Evolutionary conservation across 2,329 filamentous ascomycete species (phyloP).

Genomic region (Chaetomiaceae sp.): DNA sequence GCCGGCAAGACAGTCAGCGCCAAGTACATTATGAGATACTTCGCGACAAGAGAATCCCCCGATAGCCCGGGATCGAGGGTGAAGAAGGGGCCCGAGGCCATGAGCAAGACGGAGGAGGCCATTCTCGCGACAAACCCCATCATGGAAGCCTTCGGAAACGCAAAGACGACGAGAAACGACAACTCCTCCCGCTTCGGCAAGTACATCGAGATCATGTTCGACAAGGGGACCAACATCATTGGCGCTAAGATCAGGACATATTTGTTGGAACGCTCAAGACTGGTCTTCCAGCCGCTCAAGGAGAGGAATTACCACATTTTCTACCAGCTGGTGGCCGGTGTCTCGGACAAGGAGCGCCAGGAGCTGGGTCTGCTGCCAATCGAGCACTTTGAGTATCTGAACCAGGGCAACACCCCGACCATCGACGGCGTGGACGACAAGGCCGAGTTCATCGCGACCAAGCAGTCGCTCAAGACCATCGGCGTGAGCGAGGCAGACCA

Average conservation of each 20-base stretch:
- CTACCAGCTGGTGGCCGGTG: conserved; percentile 91
- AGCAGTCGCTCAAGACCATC: conserved; percentile 80
- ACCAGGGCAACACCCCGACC: conserved; percentile 83
- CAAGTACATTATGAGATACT: conserved; percentile 99
- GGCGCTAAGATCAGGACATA: conserved; percentile 97
- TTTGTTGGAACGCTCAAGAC: conserved; percentile 84
- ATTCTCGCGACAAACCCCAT: conserved; percentile 98
- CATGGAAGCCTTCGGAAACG: conserved; percentile 99
- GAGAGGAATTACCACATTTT: conserved; percentile 99
- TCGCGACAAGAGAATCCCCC: conserved; percentile 92
- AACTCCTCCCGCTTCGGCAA: conserved; percentile 99
- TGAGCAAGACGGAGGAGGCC: conserved; percentile 98
- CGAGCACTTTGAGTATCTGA: conserved; percentile 92
- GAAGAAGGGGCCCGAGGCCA: conserved; percentile 70
- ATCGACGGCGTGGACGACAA: conserved; percentile 96
- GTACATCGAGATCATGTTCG: conserved; percentile 99
- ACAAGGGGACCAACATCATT: conserved; percentile 90
- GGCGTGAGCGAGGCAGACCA: conserved; percentile 74
- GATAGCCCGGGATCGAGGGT: conserved; percentile 74
- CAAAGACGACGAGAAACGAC: conserved; percentile 98
- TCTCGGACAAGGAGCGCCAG: conserved; percentile 76
- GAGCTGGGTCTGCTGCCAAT: conserved; percentile 74
- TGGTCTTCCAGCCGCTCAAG: conserved; percentile 96
- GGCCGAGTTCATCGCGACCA: conserved; percentile 85
- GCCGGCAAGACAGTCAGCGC: conserved; percentile 98